Base-by-base conservation (phyloP, 345 rosid species). In the Eucalyptus sideroxylon region DNA sequence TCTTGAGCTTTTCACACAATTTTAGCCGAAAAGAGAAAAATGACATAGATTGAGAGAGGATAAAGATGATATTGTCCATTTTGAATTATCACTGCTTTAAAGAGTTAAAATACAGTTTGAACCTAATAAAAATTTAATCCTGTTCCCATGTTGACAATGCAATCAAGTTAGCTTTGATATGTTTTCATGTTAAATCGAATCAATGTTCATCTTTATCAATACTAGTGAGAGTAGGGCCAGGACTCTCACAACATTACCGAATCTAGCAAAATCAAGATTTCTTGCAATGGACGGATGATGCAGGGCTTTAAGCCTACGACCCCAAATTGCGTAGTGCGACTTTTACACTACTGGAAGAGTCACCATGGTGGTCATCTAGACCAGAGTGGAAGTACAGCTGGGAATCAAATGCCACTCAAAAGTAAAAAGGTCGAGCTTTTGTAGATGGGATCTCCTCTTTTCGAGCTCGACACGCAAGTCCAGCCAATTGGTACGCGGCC, bases 81-180 rank as follows among this genome's bases (percentile, higher is more conserved):
- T 59, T 53, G 2, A 6, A 13, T 24, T 59, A 9, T 59, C 65
- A 26, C 6, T 23, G 60, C 27, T 55, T 4, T 23, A 23, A 56
- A 51, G 62, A 56, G 62, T 9, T 56, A 56, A 9, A 24, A 9
- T 59, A 27, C 30, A 60, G 3, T 60, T 26, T 60, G 15, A 26
- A 26, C 4, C 4, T 26, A 60, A 26, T 60, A 11, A 60, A 60
- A 53, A 8, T 11, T 60, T 1, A 11, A 60, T 60, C 16, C 0
- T 2, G 0, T 53, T 53, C 1, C 5, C 72, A 14, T 15, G 31
- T 62, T 30, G 72, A 30, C 10, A 8, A 62, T 3, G 5, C 1
- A 30, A 62, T 7, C 44, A 34, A 72, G 13, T 34, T 9, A 72
- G 44, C 23, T 17, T 34, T 6, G 24, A 34, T 5, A 34, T 34